Percentiles rank a stretch among this genome's conserved stretches.
Conservation (phyloP, 2,329 filamentous ascomycete species). For the Anthostomella pinea region DNA sequence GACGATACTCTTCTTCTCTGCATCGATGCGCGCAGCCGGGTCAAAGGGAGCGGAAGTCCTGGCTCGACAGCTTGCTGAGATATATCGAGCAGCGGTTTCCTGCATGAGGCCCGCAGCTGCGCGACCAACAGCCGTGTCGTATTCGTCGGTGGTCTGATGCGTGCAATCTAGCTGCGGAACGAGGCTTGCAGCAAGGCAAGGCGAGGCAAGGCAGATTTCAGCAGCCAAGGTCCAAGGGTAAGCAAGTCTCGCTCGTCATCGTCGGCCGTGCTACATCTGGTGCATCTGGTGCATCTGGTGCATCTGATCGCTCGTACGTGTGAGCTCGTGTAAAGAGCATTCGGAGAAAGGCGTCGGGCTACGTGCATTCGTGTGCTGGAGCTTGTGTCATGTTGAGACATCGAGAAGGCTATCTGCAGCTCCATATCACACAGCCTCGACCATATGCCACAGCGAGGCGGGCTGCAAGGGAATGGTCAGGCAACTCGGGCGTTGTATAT, state of each 20-base stretch:
- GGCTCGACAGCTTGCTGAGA: conserved; percentile 6
- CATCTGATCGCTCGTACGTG: conserved; percentile 1
- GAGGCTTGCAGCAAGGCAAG: too few relatives aligned
- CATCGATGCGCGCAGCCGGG: too few relatives aligned
- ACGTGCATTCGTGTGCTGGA: conserved; percentile 1
- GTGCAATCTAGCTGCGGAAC: neutral
- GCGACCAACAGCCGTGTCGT: conserved; percentile 9
- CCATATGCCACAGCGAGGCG: neutral
- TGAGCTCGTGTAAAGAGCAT: conserved; percentile 1
- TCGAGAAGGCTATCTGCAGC: conserved; percentile 20
- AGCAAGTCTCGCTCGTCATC: conserved; percentile 1
- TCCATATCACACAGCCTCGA: conserved; percentile 10
- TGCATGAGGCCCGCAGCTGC: conserved; percentile 15
- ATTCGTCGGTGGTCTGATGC: conserved; percentile 2
- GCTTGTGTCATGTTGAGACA: conserved; percentile 7
- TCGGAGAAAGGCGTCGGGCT: conserved; percentile 9
- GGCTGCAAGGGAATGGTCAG: neutral
- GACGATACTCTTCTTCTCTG: too few relatives aligned
- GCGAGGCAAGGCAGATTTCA: too few relatives aligned
- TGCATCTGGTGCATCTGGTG: conserved; percentile 1
- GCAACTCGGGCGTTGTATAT: conserved; percentile 1
- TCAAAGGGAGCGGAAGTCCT: too few relatives aligned
- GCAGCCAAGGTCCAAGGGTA: too few relatives aligned
- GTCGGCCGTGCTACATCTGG: conserved; percentile 1
- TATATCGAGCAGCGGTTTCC: conserved; percentile 3